Evolutionary conservation across 345 rosid species (phyloP).

Genomic region (Carallia brachiata): DNA sequence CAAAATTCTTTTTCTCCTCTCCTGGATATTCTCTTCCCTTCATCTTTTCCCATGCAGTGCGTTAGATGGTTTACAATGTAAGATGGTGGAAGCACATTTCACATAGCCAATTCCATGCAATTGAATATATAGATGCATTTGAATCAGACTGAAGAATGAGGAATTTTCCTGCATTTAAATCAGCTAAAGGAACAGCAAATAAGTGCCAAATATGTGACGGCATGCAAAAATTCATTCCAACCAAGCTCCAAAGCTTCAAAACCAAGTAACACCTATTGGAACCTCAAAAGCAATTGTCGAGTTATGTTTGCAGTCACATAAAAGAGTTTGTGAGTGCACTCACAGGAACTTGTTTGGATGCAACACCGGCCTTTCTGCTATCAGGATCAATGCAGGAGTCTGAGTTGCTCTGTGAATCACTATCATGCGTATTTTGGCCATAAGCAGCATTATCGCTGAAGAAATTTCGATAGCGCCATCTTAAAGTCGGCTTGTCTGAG

Average conservation of each 20-base stretch:
- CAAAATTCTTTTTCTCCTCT: neutral
- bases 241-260: neutral
- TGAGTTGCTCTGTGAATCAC: conserved; percentile 20
- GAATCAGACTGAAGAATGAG: too few species aligned
- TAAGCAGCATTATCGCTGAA: conserved; percentile 37
- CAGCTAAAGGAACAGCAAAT: conserved; percentile 3
- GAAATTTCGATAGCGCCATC: conserved; percentile 71
- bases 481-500: conserved; percentile 49
- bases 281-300: neutral
- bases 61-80: neutral
- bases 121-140: neutral
- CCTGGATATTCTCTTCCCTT: neutral
- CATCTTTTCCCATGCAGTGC: neutral
- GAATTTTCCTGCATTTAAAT: neutral
- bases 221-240: neutral
- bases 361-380: conserved; percentile 15
- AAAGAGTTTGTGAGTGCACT: conserved; percentile 19
- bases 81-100: neutral
- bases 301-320: neutral
- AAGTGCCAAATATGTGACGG: too few species aligned
- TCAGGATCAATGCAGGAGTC: conserved; percentile 14
- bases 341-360: conserved; percentile 34
- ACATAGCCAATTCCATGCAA: neutral
- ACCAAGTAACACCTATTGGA: neutral
- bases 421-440: conserved; percentile 27